Conservation (phyloP, 768 basidiomycete species). For the Pholiota molesta region DNA sequence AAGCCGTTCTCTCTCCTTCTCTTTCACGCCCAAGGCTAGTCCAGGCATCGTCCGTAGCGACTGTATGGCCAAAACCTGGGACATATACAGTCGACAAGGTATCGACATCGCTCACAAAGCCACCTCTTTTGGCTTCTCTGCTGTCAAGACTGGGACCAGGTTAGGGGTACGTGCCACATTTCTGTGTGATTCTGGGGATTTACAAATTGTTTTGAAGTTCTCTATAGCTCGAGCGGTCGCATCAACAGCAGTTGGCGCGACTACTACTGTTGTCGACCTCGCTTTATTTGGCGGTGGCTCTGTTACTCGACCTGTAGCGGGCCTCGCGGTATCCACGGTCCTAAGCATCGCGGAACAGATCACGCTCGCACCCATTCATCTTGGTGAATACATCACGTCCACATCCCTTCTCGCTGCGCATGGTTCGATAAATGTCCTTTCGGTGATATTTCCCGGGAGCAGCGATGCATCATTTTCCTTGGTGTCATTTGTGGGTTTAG, state of each 20-base stretch:
- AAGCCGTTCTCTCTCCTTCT: neutral
- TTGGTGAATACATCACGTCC: constrained; percentile 77
- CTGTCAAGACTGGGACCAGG: constrained; percentile 67
- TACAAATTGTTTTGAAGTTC: constrained; percentile 48
- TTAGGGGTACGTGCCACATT: constrained; percentile 58
- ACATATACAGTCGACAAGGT: constrained; percentile 55
- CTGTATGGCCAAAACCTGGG: constrained; percentile 49
- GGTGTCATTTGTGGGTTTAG: constrained; percentile 76
- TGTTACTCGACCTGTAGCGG: constrained; percentile 60
- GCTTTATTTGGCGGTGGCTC: constrained; percentile 65
- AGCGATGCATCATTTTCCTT: constrained; percentile 84
- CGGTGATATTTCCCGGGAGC: constrained; percentile 72
- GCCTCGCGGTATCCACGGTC: constrained; percentile 59
- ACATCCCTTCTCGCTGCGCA: constrained; percentile 76
- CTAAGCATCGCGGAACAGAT: constrained; percentile 71
- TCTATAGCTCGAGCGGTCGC: constrained; percentile 66
- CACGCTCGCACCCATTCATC: constrained; percentile 72
- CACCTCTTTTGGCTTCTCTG: constrained; percentile 66
- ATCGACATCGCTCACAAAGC: constrained; percentile 69
- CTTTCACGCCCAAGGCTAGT: neutral
- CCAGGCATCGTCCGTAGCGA: neutral
- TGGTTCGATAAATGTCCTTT: constrained; percentile 73
- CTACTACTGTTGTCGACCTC: constrained; percentile 63
- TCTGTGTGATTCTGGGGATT: neutral
- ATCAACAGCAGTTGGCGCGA: constrained; percentile 57